Evolutionary conservation across 2,329 filamentous ascomycete genomes (phyloP).

Genomic region (Fusarium sp.): DNA sequence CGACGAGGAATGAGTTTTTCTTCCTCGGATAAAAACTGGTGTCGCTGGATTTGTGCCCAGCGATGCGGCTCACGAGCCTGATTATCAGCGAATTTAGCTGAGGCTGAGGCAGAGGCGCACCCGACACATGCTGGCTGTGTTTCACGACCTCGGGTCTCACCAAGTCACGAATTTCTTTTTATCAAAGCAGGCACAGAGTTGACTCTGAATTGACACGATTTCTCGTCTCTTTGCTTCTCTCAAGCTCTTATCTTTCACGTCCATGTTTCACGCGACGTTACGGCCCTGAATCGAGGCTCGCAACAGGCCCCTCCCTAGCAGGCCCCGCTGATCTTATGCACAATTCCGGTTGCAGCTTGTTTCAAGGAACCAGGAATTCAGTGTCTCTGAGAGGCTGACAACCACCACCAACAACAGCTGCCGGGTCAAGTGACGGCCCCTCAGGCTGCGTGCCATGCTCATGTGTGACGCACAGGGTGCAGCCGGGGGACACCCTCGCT

Average conservation of each 20-base stretch:
- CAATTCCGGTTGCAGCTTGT: conserved; percentile 5
- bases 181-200: conserved; percentile 29
- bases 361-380: conserved; percentile 26
- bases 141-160: conserved; percentile 18
- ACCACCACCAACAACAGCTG: neutral
- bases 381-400: conserved; percentile 15
- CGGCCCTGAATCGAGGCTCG: conserved; percentile 7
- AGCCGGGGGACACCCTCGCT: conserved; percentile 13
- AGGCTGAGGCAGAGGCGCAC: neutral
- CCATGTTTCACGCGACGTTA: neutral
- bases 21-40: neutral
- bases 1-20: conserved; percentile 49
- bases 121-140: neutral
- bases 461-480: conserved; percentile 29
- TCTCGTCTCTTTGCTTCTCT: neutral
- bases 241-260: neutral
- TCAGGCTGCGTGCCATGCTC: conserved; percentile 15
- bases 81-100: neutral
- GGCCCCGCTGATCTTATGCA: conserved; percentile 16
- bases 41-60: neutral
- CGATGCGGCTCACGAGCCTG: neutral
- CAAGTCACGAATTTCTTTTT: conserved; percentile 9
- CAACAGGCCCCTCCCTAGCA: conserved; percentile 1
- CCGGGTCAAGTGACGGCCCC: conserved; percentile 36
- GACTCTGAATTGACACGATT: conserved; percentile 30